Percentiles rank a stretch among this genome's conserved stretches.
These are phyloP conservation scores for Sclerotinia subarctica DNA, from an alignment of 2,329 filamentous ascomycete genomes.

Conservation along the genomic window DNA sequence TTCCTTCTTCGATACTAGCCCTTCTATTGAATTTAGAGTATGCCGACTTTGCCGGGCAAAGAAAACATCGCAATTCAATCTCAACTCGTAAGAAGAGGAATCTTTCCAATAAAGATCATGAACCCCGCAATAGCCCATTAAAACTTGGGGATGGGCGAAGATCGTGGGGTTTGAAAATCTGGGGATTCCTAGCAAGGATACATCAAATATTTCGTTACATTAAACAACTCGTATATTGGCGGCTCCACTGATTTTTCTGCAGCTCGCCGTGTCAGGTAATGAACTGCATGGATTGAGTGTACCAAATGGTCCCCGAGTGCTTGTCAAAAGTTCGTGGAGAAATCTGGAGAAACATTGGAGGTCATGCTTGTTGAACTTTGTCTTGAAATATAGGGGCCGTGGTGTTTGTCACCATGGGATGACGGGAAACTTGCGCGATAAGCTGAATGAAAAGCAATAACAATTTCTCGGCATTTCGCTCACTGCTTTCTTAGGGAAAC, in stretches of 20 bases:
- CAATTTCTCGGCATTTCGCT: background rate
- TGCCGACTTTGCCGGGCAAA: background rate
- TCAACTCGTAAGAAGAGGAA: background rate
- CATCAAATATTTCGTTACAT: background rate
- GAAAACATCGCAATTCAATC: background rate
- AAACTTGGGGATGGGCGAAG: background rate
- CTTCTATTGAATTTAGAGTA: background rate
- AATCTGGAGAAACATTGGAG: slow-evolving; percentile 8
- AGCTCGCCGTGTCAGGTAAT: slow-evolving; percentile 6
- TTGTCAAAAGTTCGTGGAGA: slow-evolving; percentile 1
- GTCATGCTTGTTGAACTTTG: background rate
- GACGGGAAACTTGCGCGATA: background rate
- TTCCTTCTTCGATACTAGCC: background rate
- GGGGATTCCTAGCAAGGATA: slow-evolving; percentile 3
- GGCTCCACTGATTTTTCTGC: slow-evolving; percentile 12
- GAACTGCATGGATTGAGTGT: background rate
- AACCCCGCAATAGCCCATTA: background rate
- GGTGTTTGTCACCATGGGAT: background rate
- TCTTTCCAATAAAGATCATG: background rate
- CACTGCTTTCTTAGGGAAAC: background rate
- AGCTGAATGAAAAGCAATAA: background rate
- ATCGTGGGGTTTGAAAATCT: background rate
- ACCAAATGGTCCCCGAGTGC: background rate
- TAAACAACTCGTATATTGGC: background rate
- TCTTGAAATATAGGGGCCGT: background rate